These are phyloP conservation scores for Nemania sp. DNA, from an alignment of 2,329 filamentous ascomycete species.

Conservation along the genomic window DNA sequence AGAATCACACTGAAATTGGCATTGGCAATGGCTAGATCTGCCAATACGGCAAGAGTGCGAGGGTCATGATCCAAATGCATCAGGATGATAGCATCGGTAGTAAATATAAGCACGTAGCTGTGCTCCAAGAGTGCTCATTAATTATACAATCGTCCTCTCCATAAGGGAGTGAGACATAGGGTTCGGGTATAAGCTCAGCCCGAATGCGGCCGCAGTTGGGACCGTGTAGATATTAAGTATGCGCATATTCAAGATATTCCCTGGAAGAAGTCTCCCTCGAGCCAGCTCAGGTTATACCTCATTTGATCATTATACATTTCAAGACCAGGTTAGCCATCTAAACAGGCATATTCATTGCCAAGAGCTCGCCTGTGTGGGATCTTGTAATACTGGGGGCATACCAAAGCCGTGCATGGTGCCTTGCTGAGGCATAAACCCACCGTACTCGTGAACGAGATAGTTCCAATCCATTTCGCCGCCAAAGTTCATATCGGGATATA, in stretches of 20 bases:
- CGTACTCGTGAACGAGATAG: conserved; percentile 38
- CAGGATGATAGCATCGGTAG: no score
- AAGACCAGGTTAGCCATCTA: conserved; percentile 3
- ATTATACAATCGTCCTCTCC: background rate
- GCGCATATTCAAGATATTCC: background rate
- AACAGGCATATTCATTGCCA: conserved; percentile 23
- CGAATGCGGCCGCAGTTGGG: no score
- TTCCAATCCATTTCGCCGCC: conserved; percentile 42
- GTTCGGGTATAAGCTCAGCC: background rate
- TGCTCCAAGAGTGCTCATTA: background rate
- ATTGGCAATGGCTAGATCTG: no score
- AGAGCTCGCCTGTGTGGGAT: conserved; percentile 22
- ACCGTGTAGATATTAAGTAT: background rate
- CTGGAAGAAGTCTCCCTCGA: conserved; percentile 1
- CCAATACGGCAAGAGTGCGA: no score
- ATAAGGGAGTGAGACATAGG: background rate
- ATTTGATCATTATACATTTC: conserved; percentile 18
- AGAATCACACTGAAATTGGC: no score
- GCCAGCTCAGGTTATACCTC: conserved; percentile 10
- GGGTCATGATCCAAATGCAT: no score
- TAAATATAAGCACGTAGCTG: background rate
- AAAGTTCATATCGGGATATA: conserved; percentile 39
- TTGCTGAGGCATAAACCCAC: conserved; percentile 33
- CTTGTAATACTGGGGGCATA: conserved; percentile 10
- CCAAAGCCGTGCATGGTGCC: conserved; percentile 22